Evolutionary conservation across 2,329 filamentous ascomycete species (phyloP), one percentile per base, ranked within the genome.

Genomic region (Fusarium albidum): DNA sequence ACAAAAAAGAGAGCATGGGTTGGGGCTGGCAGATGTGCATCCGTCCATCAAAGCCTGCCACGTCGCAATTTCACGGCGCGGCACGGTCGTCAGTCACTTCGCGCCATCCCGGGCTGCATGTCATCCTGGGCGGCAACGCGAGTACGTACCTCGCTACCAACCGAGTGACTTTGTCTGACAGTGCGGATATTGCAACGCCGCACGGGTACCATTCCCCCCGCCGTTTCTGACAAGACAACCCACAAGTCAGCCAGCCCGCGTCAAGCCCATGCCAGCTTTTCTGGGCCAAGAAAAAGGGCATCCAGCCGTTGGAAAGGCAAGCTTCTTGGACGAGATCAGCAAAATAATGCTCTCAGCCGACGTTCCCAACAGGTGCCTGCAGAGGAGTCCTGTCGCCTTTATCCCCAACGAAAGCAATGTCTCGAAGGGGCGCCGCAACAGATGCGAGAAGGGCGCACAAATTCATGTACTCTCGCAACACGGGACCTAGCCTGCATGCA

Each of bases 401-500:
- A 21, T 21, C 21, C 21, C 21, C 21, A 21, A 21, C 21, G 21
- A 21, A 21, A 21, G 4, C 21, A 21, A 21, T 21, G 21, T 21
- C 21, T 21, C 21, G 21, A 21, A n/a, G n/a, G 21, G 21, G 21
- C 7, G 21, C 21, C 35, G 28, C 47, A 14, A 17, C 37, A 41
- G 11, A n/a, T 27, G 21, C 26, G 15, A 28, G 37, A 44, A 55
- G 49, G 43, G 55, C 62, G 53, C 33, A 49, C 34, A 42, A 43
- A 32, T 52, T 21, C 33, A 42, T 46, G 56, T 47, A 55, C 55
- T 55, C 47, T 47, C 35, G 45, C 55, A 64, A 66, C 68, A 70
- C 68, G 67, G 65, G 68, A 70, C 68, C 65, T 64, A 52, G 57
- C 52, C 65, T 63, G 57, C 61, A 70, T 70, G 68, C 66, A 69